Conservation (phyloP, 2,329 filamentous ascomycete genomes). For the Hypoxylon rubiginosum region DNA sequence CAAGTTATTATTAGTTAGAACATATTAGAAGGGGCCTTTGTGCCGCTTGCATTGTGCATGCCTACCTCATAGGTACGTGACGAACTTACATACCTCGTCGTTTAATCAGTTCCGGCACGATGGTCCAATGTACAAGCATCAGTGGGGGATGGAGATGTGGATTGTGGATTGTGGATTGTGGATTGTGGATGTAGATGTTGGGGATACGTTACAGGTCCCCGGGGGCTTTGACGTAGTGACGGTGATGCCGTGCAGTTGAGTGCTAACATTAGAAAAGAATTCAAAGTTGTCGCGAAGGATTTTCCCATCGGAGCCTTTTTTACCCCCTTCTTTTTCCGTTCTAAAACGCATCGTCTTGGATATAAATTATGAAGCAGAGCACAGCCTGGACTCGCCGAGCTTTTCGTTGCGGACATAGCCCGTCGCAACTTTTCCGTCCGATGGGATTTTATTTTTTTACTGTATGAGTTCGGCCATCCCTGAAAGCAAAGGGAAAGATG, state of each 20-base stretch:
- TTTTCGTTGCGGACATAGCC: constrained; percentile 31
- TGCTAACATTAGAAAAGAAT: constrained; percentile 49
- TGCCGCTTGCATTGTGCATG: constrained; percentile 27
- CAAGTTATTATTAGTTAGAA: constrained; percentile 37
- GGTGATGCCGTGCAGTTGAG: constrained; percentile 43
- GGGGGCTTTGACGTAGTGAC: constrained; percentile 32
- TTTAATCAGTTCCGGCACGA: constrained; percentile 24
- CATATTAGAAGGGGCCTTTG: constrained; percentile 31
- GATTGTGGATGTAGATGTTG: no score
- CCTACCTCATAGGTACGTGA: no score
- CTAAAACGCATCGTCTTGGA: constrained; percentile 18
- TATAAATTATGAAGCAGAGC: constrained; percentile 12
- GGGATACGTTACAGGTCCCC: constrained; percentile 34
- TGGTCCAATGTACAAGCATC: constrained; percentile 27
- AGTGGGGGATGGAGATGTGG: constrained; percentile 17
- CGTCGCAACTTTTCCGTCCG: constrained; percentile 11
- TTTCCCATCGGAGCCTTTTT: constrained; percentile 30
- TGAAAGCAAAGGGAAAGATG: constrained; percentile 17
- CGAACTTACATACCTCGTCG: constrained; percentile 4
- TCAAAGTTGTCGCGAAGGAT: constrained; percentile 42
- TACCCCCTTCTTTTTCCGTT: constrained; percentile 4
- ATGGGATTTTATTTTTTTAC: constrained; percentile 28
- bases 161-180: no score
- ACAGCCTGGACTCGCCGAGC: constrained; percentile 18
- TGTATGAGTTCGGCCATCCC: constrained; percentile 25